Base-by-base conservation (phyloP, 139 green algal species). In the Axilococcus clingmanii region DNA sequence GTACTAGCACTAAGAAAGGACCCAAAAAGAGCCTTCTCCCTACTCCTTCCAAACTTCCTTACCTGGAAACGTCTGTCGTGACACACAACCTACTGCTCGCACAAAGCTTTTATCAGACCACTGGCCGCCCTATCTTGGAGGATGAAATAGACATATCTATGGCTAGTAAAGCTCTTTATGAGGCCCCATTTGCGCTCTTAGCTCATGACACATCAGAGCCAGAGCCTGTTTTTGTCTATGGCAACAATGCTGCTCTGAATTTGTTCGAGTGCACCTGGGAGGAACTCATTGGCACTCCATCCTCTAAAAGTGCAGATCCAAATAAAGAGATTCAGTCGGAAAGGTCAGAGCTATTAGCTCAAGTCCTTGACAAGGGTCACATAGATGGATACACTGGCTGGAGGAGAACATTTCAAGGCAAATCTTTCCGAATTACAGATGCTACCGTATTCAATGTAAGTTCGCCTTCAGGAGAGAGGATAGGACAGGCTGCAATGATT, bases 71-170 rank as follows among this genome's bases (percentile, higher is more conserved):
- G 9, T 30, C 49, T 23, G 65, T 73, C 7, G 53, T 73, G 52
- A 64, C 69, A 52, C 50, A 69, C 6, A 73, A 73, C 22, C 30
- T 73, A n/a, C 30, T 73, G 42, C 45, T 73, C 29, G 34, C 69
- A 19, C 58, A 73, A 36, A 65, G 42, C 45, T 62, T 56, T 41
- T 33, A 44, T 20, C 34, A 58, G 12, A 69, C 64, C 15, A 51
- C 60, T 7, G 65, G 65, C 65, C 69, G 65, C 28, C 52, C 58
- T 31, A 42, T 73, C 8, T 45, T 73, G 31, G 57, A 68, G 31
- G 65, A 41, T 19, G 55, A 69, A 6, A 8, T 57, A 23, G 52
- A 65, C 32, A 68, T 73, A 3, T n/a, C 47, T 16, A 44, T 68
- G 5, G 50, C 54, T 20, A 58, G 58, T 4, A 31, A 55, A 40